Conservation (phyloP, 148 eudicot genomes). For the Amaranthus palmeri region DNA sequence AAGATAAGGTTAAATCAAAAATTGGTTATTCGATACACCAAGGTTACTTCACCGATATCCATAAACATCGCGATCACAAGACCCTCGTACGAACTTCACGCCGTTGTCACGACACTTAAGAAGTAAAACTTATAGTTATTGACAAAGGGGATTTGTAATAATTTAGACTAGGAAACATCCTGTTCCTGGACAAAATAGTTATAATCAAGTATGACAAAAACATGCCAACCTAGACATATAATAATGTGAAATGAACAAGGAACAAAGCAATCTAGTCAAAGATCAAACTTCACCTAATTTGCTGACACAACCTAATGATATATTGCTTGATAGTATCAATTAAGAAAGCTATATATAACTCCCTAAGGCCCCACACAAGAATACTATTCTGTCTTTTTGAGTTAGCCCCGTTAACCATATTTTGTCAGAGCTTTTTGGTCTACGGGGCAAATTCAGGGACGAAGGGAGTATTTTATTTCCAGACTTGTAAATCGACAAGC, state of each 20-base stretch:
- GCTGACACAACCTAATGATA: slow-evolving; percentile 13
- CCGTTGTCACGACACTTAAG: background rate
- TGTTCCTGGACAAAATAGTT: slow-evolving; percentile 20
- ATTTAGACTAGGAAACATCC: slow-evolving; percentile 33
- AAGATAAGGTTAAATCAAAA: no score
- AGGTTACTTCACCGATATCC: background rate
- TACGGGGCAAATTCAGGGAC: no score
- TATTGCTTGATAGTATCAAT: slow-evolving; percentile 1
- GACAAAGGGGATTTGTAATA: background rate
- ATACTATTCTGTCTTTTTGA: background rate
- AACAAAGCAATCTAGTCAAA: slow-evolving; percentile 21
- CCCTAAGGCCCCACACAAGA: slow-evolving; percentile 1
- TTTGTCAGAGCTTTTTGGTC: no score
- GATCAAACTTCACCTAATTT: slow-evolving; percentile 21
- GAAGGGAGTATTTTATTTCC: background rate
- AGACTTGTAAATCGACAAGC: slow-evolving; percentile 15
- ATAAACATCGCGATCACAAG: background rate
- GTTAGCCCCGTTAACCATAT: no score
- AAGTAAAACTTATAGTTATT: slow-evolving; percentile 1
- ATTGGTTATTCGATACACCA: background rate
- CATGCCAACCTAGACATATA: slow-evolving; percentile 11
- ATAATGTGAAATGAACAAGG: slow-evolving; percentile 16
- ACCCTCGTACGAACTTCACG: background rate
- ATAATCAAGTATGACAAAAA: slow-evolving; percentile 14
- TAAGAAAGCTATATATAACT: slow-evolving; percentile 2